Conservation (phyloP, 2,329 filamentous ascomycete genomes). For the Fusarium gaditjirri region DNA sequence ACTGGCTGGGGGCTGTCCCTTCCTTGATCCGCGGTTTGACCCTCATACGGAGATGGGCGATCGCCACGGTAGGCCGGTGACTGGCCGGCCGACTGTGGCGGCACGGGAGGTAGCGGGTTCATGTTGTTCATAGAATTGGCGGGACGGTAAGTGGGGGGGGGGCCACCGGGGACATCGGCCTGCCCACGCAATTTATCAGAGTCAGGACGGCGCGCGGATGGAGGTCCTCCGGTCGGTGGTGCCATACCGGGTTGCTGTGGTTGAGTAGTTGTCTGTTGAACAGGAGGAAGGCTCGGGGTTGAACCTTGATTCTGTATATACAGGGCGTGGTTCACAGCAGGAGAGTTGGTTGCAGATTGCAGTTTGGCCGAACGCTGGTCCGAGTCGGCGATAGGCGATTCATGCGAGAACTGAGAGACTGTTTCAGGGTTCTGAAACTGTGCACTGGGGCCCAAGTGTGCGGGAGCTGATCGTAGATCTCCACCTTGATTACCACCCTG, state of each 20-base stretch:
- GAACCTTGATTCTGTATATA: conserved; percentile 51
- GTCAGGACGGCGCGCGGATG: conserved; percentile 60
- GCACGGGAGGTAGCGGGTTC: conserved; percentile 56
- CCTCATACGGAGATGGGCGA: conserved; percentile 58
- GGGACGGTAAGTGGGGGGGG: conserved; percentile 64
- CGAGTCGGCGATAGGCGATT: conserved; percentile 64
- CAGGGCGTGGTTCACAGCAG: conserved; percentile 53
- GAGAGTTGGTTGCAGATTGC: conserved; percentile 57
- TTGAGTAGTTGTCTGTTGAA: conserved; percentile 43
- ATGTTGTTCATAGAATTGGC: conserved; percentile 58
- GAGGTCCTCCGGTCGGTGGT: conserved; percentile 57
- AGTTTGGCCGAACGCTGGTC: conserved; percentile 56
- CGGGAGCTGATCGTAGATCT: conserved; percentile 50
- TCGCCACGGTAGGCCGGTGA: conserved; percentile 55
- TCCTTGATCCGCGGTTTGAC: conserved; percentile 57
- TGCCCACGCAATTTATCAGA: conserved; percentile 59
- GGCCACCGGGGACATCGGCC: conserved; percentile 57
- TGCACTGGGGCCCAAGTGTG: conserved; percentile 48
- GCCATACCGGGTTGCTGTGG: conserved; percentile 57
- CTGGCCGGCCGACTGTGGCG: conserved; percentile 44
- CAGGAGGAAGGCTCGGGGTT: conserved; percentile 44
- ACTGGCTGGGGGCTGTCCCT: conserved; percentile 68
- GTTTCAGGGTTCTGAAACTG: conserved; percentile 65
- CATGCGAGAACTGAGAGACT: conserved; percentile 70
- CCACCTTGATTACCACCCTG: conserved; percentile 48